Percentiles rank a stretch among this genome's conserved stretches.
Conservation (phyloP, 768 basidiomycete genomes). For the Exsudoporus frostii region DNA sequence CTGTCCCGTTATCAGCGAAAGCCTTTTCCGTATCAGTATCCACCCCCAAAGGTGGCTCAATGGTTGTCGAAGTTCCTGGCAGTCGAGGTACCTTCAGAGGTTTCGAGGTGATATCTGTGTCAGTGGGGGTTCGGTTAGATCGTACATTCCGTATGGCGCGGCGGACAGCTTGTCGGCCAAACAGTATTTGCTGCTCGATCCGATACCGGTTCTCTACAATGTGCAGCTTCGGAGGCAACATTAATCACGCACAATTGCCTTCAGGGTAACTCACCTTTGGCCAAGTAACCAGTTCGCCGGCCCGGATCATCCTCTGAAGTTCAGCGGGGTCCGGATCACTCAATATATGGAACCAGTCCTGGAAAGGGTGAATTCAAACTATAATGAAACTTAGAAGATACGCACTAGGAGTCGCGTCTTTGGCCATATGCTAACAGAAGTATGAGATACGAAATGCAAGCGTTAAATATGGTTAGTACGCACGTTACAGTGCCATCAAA, state of each 20-base stretch:
- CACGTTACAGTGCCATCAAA: constrained; percentile 89
- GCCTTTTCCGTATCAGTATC: constrained; percentile 80
- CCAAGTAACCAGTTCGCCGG: constrained; percentile 93
- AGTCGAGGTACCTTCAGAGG: constrained; percentile 22
- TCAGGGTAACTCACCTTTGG: constrained; percentile 64
- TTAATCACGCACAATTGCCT: constrained; percentile 6
- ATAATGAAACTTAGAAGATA: constrained; percentile 2
- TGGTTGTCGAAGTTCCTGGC: constrained; percentile 29
- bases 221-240: constrained; percentile 56
- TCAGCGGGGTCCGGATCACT: constrained; percentile 81
- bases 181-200: constrained; percentile 77
- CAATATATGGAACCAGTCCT: constrained; percentile 84
- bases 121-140: constrained; percentile 18
- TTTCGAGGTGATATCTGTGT: constrained; percentile 20
- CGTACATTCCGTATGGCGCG: constrained; percentile 43
- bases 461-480: constrained; percentile 27
- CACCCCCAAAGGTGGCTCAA: constrained; percentile 60
- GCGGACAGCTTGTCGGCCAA: constrained; percentile 74
- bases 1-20: constrained; percentile 51
- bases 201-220: constrained; percentile 91
- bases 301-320: constrained; percentile 80
- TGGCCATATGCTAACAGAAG: constrained; percentile 68
- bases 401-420: constrained; percentile 72
- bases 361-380: neutral
- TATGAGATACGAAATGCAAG: constrained; percentile 23